A percentile compares a stretch with the other conserved stretches of the same genome.
phyloP scores from a whole-genome alignment of 306 rosid species.

The Fragaria ananassa region DNA sequence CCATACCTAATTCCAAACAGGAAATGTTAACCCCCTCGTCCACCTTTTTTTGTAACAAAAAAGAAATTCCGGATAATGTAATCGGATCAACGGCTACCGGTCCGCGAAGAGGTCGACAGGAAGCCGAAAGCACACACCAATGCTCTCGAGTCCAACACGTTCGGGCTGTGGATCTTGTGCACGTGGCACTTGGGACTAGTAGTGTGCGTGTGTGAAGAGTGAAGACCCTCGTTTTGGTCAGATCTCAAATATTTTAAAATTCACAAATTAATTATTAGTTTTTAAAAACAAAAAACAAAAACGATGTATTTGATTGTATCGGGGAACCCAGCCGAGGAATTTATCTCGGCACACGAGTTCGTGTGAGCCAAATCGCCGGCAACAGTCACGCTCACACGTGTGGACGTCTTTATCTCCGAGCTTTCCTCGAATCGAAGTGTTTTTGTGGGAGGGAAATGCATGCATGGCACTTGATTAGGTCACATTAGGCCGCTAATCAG shows the following conservation, averaged over 20 bases:
- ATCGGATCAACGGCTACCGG: background rate
- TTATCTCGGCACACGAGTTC: background rate
- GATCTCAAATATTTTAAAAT: background rate
- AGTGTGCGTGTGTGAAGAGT: no score
- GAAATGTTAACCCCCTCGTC: no score
- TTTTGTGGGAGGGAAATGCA: background rate
- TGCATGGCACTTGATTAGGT: background rate
- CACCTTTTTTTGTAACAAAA: no score
- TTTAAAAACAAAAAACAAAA: background rate
- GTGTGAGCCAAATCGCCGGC: constrained; percentile 1
- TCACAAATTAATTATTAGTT: background rate
- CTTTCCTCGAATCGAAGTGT: background rate
- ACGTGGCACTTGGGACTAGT: background rate
- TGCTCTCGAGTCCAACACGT: background rate
- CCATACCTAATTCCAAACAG: no score
- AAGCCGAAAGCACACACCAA: background rate
- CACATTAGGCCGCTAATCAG: background rate
- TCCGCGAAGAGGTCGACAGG: background rate
- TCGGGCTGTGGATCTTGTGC: background rate
- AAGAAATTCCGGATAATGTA: background rate
- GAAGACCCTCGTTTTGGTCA: background rate
- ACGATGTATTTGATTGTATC: background rate
- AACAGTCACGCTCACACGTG: constrained; percentile 17
- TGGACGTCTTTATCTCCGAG: background rate
- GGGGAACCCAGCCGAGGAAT: background rate